A percentile compares a stretch with the other conserved stretches of the same genome.
These are phyloP conservation scores for Cardiospermum halicacabum DNA, from an alignment of 345 rosid species.

Conservation along the genomic window DNA sequence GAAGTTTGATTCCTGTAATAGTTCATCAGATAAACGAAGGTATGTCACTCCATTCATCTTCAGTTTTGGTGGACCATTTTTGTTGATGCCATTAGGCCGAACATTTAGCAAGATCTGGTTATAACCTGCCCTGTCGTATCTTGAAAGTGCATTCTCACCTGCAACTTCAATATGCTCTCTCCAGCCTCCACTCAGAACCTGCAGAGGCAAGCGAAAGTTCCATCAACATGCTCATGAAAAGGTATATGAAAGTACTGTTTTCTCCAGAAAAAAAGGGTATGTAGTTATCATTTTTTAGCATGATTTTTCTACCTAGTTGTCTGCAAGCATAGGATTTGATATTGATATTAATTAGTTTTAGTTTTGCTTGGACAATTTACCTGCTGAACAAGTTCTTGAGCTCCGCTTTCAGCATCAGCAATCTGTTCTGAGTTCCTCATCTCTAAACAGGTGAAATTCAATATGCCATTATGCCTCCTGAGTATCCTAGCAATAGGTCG, in stretches of 20 bases:
- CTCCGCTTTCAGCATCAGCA: conserved; percentile 57
- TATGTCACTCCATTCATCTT: conserved; percentile 71
- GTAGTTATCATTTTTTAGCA: neutral
- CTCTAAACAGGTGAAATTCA: conserved; percentile 84
- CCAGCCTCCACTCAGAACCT: conserved; percentile 85
- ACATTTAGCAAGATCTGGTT: conserved; percentile 76
- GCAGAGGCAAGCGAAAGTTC: conserved; percentile 17
- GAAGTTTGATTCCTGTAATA: conserved; percentile 43
- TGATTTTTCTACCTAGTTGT: too few species aligned
- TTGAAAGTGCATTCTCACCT: conserved; percentile 78
- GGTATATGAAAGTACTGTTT: conserved; percentile 13
- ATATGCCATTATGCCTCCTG: conserved; percentile 53
- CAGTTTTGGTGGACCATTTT: conserved; percentile 39
- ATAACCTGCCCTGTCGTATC: conserved; percentile 60
- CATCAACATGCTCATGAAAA: neutral
- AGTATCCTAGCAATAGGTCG: conserved; percentile 69
- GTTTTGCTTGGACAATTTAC: conserved; percentile 24
- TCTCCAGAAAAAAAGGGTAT: neutral
- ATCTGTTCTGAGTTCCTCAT: conserved; percentile 68
- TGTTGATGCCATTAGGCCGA: conserved; percentile 71
- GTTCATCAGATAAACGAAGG: conserved; percentile 56
- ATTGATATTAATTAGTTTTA: neutral
- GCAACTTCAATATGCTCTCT: conserved; percentile 69
- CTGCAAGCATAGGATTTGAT: too few species aligned
- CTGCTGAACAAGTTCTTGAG: conserved; percentile 82